phyloP scores from a whole-genome alignment of 495 filamentous ascomycete species.

The Penicillium arizonense region DNA sequence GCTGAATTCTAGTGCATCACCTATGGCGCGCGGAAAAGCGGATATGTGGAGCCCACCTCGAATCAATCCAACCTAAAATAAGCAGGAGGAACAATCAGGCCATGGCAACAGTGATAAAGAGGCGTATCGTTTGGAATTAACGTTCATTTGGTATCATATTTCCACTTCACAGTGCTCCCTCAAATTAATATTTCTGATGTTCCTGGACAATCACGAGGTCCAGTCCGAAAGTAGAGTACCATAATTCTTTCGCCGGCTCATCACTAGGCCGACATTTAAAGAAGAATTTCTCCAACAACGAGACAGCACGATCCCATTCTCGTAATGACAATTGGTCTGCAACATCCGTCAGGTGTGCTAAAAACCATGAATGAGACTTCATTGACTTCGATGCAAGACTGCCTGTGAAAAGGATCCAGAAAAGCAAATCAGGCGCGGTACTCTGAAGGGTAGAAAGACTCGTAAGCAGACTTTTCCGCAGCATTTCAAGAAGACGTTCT shows the following conservation, averaged over 20 bases:
- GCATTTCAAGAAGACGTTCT: constrained; percentile 1
- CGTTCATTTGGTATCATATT: too few species aligned
- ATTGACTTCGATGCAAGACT: constrained; percentile 5
- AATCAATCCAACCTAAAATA: too few species aligned
- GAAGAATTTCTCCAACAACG: constrained; percentile 13
- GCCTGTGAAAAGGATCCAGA: constrained; percentile 13
- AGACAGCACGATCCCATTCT: constrained; percentile 7
- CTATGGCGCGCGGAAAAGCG: too few species aligned
- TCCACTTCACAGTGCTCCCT: too few species aligned
- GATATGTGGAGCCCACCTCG: too few species aligned
- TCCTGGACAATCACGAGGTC: not conserved
- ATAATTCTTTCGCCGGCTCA: constrained; percentile 10
- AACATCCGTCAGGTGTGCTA: constrained; percentile 1
- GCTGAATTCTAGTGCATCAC: too few species aligned
- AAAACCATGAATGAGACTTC: constrained; percentile 11
- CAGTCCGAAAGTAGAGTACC: not conserved
- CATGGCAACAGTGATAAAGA: too few species aligned
- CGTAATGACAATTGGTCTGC: constrained; percentile 6
- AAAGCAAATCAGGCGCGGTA: constrained; percentile 6
- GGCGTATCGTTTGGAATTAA: too few species aligned
- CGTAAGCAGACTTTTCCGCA: constrained; percentile 8
- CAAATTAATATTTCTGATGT: too few species aligned
- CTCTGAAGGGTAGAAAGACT: constrained; percentile 6
- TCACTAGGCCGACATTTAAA: constrained; percentile 12
- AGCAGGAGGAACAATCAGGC: too few species aligned